Evolutionary conservation across 106 monocot genomes (phyloP).

Genomic region (Phalaenopsis equestris): DNA sequence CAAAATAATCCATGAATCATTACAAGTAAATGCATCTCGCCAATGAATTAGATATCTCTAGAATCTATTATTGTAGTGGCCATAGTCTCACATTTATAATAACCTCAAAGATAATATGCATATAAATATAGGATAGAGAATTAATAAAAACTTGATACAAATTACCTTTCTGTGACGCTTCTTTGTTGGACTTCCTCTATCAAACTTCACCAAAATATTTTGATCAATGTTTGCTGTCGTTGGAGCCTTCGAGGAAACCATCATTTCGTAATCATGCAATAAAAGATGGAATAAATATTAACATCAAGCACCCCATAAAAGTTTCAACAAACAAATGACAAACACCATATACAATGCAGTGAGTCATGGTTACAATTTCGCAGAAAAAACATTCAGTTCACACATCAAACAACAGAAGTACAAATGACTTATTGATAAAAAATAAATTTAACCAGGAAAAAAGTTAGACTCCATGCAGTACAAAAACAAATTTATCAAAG

Average conservation of each 20-base stretch:
- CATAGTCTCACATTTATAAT: no score
- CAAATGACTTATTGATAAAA: neutral
- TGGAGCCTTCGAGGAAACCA: neutral
- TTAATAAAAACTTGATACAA: neutral
- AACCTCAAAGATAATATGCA: no score
- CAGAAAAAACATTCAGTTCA: neutral
- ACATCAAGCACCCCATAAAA: neutral
- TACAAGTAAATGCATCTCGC: no score
- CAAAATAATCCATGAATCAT: no score
- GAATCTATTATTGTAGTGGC: no score
- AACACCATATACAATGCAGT: neutral
- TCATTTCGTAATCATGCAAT: constrained; percentile 6
- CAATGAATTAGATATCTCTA: no score
- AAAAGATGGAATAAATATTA: neutral
- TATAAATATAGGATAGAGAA: no score
- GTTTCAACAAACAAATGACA: neutral
- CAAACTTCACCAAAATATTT: neutral
- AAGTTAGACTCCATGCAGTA: neutral
- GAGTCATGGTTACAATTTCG: neutral
- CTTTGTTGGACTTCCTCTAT: neutral
- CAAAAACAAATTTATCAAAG: neutral
- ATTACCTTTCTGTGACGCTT: neutral
- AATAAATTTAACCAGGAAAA: neutral
- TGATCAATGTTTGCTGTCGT: neutral
- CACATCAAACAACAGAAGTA: neutral